phyloP scores from a whole-genome alignment of 805 yeast species.

The Yamadazyma tumulicola region DNA sequence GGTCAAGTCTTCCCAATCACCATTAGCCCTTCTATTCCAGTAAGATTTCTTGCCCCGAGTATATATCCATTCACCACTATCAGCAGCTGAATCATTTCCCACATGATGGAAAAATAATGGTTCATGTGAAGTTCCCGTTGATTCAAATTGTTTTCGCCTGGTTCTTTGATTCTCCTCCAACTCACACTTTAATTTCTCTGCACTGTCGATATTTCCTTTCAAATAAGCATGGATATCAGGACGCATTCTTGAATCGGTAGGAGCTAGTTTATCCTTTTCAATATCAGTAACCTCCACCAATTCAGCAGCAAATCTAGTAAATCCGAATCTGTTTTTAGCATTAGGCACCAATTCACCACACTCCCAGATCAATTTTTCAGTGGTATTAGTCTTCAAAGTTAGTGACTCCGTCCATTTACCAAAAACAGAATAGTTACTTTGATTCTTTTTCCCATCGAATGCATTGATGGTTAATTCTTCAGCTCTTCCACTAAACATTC shows the following conservation, averaged over 20 bases:
- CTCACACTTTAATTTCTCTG: constrained; percentile 64
- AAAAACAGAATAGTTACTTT: constrained; percentile 39
- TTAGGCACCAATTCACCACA: constrained; percentile 62
- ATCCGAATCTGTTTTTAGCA: constrained; percentile 70
- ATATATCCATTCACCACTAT: constrained; percentile 50
- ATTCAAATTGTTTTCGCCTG: constrained; percentile 60
- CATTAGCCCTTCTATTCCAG: constrained; percentile 71
- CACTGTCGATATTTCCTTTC: constrained; percentile 61
- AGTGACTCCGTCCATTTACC: constrained; percentile 88
- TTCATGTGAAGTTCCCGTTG: constrained; percentile 37
- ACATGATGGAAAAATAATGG: constrained; percentile 64
- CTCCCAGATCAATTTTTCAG: constrained; percentile 59
- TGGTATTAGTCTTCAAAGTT: constrained; percentile 38
- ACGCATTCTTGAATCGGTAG: constrained; percentile 84
- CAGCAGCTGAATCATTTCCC: constrained; percentile 27
- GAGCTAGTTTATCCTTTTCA: constrained; percentile 64
- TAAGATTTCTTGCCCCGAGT: constrained; percentile 60
- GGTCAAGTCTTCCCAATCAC: constrained; percentile 56
- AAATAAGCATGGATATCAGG: constrained; percentile 82
- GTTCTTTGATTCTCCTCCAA: constrained; percentile 80
- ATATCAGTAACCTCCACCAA: constrained; percentile 74
- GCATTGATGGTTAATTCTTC: constrained; percentile 58
- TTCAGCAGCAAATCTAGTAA: constrained; percentile 76
- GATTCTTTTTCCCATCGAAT: constrained; percentile 31
- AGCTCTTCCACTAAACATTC: constrained; percentile 79